Evolutionary conservation across 2,329 filamentous ascomycete species (phyloP).

Genomic region (Fusarium pseudograminearum): DNA sequence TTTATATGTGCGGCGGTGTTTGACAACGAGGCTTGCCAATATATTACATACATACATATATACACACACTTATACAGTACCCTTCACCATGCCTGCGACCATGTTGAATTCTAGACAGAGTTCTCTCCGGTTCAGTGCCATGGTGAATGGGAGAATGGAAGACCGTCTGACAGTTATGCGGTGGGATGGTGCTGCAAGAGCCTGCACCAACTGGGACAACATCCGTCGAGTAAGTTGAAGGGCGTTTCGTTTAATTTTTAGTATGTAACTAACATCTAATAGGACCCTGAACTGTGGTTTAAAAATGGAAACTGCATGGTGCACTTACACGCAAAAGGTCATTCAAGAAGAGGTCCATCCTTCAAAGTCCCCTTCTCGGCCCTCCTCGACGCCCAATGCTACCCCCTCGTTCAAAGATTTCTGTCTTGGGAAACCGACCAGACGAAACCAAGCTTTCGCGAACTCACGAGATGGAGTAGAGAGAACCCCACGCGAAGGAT

Average conservation of each 20-base stretch:
- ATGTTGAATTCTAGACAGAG: conserved; percentile 33
- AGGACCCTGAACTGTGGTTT: conserved; percentile 81
- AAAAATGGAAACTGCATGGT: conserved; percentile 76
- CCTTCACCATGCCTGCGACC: not conserved
- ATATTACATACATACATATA: not conserved
- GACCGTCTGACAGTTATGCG: conserved; percentile 53
- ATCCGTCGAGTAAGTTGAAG: conserved; percentile 59
- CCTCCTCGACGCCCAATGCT: conserved; percentile 69
- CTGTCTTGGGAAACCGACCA: conserved; percentile 51
- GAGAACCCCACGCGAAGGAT: conserved; percentile 52
- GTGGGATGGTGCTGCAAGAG: conserved; percentile 64
- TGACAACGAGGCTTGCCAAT: not conserved
- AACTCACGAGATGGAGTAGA: conserved; percentile 52
- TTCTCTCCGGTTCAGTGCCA: conserved; percentile 46
- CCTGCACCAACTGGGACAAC: conserved; percentile 60
- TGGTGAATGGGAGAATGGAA: conserved; percentile 46
- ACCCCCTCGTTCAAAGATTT: conserved; percentile 68
- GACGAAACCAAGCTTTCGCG: conserved; percentile 42
- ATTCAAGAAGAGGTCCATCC: conserved; percentile 73
- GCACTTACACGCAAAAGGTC: conserved; percentile 74
- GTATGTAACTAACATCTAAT: conserved; percentile 10
- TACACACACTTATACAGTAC: conserved; percentile 5
- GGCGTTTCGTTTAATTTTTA: not conserved
- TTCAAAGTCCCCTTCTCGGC: conserved; percentile 72
- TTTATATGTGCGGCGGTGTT: not conserved